Evolutionary conservation across 1,284 basidiomycete genomes (phyloP).

Genomic region (Coniferiporia weirii): DNA sequence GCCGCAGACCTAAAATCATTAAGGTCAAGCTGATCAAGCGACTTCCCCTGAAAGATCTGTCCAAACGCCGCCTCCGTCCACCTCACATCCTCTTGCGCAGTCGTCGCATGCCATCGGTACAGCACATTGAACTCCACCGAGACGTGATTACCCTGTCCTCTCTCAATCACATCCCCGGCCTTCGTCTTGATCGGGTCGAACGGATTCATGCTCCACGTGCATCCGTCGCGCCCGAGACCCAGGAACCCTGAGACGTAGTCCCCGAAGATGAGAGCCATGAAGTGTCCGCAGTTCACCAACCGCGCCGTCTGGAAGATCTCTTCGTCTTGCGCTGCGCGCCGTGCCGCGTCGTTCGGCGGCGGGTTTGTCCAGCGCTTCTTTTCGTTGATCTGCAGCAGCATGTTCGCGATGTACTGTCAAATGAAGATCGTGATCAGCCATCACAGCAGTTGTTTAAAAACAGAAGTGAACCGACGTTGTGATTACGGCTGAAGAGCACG

Average conservation of each 20-base stretch:
- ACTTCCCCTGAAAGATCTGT: constrained; percentile 27
- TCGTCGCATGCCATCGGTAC: constrained; percentile 37
- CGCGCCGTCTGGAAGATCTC: constrained; percentile 52
- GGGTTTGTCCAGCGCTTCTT: constrained; percentile 32
- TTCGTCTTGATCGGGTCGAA: constrained; percentile 27
- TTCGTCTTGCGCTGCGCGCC: constrained; percentile 38
- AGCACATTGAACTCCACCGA: constrained; percentile 52
- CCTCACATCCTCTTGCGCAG: constrained; percentile 40
- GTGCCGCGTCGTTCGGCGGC: constrained; percentile 29
- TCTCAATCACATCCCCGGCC: constrained; percentile 19
- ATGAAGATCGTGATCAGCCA: constrained; percentile 26
- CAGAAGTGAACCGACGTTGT: constrained; percentile 19
- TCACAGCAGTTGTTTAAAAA: background rate
- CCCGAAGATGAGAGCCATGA: constrained; percentile 39
- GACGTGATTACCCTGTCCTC: constrained; percentile 44
- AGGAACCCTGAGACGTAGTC: constrained; percentile 47
- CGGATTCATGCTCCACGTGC: constrained; percentile 39
- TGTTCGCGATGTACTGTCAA: constrained; percentile 44
- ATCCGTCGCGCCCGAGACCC: constrained; percentile 37
- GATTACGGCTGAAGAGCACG: constrained; percentile 31
- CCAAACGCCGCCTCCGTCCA: constrained; percentile 39
- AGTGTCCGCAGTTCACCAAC: constrained; percentile 45
- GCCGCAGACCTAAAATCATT: constrained; percentile 27
- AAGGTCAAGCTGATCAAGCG: constrained; percentile 28
- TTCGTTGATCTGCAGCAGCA: constrained; percentile 50